Evolutionary conservation across 2,329 filamentous ascomycete species (phyloP).

Genomic region (Clonostachys chloroleuca): DNA sequence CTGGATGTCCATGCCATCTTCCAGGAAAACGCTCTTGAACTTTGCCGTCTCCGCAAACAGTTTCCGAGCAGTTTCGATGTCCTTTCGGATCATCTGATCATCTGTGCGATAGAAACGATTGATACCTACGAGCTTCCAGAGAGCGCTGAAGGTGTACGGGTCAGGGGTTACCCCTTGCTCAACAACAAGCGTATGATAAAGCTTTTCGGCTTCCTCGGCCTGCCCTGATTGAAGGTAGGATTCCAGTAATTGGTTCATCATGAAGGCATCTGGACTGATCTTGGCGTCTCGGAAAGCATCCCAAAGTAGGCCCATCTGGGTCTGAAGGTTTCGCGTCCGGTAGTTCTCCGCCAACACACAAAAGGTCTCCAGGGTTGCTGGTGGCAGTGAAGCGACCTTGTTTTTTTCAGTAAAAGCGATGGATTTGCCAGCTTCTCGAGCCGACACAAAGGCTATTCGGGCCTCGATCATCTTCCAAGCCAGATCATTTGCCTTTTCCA

Average conservation of each 20-base stretch:
- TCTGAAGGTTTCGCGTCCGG: constrained; percentile 53
- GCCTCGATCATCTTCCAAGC: constrained; percentile 75
- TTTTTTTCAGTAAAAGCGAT: not conserved
- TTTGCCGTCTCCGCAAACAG: constrained; percentile 46
- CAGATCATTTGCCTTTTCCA: constrained; percentile 60
- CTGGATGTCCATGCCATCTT: constrained; percentile 36
- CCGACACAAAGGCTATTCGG: constrained; percentile 59
- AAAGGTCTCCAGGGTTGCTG: constrained; percentile 74
- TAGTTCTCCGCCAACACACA: constrained; percentile 71
- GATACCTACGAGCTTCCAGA: constrained; percentile 57
- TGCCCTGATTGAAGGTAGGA: constrained; percentile 58
- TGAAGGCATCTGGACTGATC: constrained; percentile 65
- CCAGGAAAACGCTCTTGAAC: constrained; percentile 37
- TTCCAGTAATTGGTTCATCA: constrained; percentile 75
- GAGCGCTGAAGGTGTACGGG: constrained; percentile 62
- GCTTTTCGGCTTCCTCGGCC: constrained; percentile 44
- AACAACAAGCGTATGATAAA: constrained; percentile 50
- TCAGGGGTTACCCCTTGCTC: constrained; percentile 52
- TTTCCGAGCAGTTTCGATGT: constrained; percentile 27
- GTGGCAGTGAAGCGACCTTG: constrained; percentile 30
- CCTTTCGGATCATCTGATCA: constrained; percentile 16
- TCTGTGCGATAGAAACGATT: constrained; percentile 38
- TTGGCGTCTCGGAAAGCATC: constrained; percentile 57
- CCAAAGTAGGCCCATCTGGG: constrained; percentile 55
- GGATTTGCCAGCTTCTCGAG: constrained; percentile 21